These are phyloP conservation scores for Hypocrella siamensis DNA, from an alignment of 2,329 filamentous ascomycete species.

Conservation along the genomic window DNA sequence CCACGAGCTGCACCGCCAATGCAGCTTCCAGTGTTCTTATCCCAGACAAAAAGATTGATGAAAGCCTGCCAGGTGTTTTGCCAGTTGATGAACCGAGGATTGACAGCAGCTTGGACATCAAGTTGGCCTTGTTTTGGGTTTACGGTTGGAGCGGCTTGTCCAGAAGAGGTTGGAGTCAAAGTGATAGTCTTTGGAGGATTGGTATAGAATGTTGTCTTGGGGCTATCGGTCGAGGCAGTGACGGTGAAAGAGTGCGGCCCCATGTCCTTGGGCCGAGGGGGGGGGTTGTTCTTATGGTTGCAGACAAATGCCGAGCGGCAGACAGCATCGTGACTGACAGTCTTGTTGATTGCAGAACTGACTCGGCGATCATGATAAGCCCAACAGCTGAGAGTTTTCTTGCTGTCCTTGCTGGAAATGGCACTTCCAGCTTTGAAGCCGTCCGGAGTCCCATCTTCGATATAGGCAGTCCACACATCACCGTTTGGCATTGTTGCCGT, in stretches of 20 bases:
- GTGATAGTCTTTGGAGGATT: conserved; percentile 11
- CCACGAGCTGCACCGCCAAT: conserved; percentile 16
- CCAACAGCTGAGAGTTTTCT: conserved; percentile 23
- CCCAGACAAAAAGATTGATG: conserved; percentile 24
- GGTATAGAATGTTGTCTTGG: conserved; percentile 17
- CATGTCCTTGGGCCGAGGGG: conserved; percentile 19
- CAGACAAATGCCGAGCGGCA: conserved; percentile 26
- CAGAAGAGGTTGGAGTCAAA: conserved; percentile 9
- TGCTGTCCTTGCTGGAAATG: conserved; percentile 22
- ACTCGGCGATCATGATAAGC: conserved; percentile 24
- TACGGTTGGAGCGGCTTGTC: conserved; percentile 15
- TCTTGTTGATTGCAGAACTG: conserved; percentile 22
- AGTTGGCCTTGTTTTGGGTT: conserved; percentile 14
- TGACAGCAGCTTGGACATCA: conserved; percentile 16
- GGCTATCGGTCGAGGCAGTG: conserved; percentile 15
- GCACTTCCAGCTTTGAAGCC: conserved; percentile 23
- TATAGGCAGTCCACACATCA: conserved; percentile 24
- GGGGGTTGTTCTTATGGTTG: conserved; percentile 18
- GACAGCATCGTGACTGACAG: conserved; percentile 18
- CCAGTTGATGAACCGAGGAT: conserved; percentile 24
- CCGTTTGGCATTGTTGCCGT: conserved; percentile 22
- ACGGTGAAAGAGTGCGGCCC: conserved; percentile 17
- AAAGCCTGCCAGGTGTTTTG: conserved; percentile 21
- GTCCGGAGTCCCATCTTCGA: conserved; percentile 23
- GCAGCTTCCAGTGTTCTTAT: conserved; percentile 19